Conservation (phyloP, 345 rosid species). For the Brassica incana region DNA sequence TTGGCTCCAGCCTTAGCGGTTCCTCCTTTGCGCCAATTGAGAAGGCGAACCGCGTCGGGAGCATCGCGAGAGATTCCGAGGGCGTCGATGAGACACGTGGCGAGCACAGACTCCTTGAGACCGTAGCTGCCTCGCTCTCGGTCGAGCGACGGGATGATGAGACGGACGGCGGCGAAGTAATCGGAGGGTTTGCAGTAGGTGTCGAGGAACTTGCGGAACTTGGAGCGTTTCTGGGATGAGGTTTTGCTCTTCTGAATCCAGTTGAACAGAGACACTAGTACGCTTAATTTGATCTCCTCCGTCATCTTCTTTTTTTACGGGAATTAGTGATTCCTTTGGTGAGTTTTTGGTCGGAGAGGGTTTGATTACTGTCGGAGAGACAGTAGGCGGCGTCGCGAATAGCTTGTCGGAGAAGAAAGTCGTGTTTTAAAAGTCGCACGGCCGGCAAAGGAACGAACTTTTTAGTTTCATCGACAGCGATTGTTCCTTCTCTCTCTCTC, state of each 20-base stretch:
- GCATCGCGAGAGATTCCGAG: slow-evolving; percentile 92
- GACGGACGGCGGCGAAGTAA: slow-evolving; percentile 69
- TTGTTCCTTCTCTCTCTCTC: no score
- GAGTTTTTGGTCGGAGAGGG: neutral
- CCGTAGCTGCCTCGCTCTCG: slow-evolving; percentile 91
- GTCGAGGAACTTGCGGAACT: slow-evolving; percentile 86
- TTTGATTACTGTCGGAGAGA: neutral
- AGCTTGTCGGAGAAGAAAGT: slow-evolving; percentile 37
- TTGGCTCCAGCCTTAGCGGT: slow-evolving; percentile 59
- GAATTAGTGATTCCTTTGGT: neutral
- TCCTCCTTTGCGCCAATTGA: slow-evolving; percentile 96
- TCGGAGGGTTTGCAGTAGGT: slow-evolving; percentile 71
- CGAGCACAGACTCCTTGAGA: slow-evolving; percentile 91
- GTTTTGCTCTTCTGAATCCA: slow-evolving; percentile 83
- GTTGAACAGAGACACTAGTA: slow-evolving; percentile 74
- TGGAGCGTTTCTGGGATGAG: slow-evolving; percentile 73
- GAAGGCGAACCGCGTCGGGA: slow-evolving; percentile 74
- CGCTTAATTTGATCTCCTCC: slow-evolving; percentile 62
- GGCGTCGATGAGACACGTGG: slow-evolving; percentile 78
- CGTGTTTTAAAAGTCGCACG: slow-evolving; percentile 14
- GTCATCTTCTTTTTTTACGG: slow-evolving; percentile 34
- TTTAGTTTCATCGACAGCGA: neutral
- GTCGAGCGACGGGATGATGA: slow-evolving; percentile 83
- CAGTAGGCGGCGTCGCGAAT: neutral
- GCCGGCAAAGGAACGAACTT: slow-evolving; percentile 1